Evolutionary conservation across 306 rosid species (phyloP).

Genomic region (Purshia tridentata): DNA sequence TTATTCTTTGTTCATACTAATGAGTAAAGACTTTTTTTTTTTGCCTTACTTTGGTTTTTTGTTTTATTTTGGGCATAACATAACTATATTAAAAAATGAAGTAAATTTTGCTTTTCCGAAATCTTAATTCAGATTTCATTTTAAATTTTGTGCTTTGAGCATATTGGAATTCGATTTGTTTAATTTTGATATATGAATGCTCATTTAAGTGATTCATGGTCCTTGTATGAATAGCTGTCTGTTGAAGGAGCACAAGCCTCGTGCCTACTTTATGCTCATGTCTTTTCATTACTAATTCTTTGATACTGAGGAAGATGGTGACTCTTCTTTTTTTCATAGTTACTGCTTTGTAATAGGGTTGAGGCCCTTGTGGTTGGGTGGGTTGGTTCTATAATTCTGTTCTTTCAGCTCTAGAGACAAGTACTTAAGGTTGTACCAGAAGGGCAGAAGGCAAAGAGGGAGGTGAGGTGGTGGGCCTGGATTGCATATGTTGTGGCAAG

Average conservation of each 20-base stretch:
- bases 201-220: not conserved
- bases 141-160: not conserved
- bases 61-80: too few species aligned
- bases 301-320: not conserved
- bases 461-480: constrained; percentile 14
- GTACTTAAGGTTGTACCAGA: not conserved
- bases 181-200: not conserved
- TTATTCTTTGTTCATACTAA: too few species aligned
- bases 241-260: not conserved
- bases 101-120: not conserved
- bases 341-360: not conserved
- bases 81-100: too few species aligned
- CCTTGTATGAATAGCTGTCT: not conserved
- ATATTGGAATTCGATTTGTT: not conserved
- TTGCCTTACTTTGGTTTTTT: too few species aligned
- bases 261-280: not conserved
- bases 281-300: not conserved
- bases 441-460: too few species aligned
- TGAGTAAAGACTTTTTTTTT: too few species aligned
- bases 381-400: too few species aligned
- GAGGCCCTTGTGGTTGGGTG: too few species aligned
- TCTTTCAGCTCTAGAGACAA: too few species aligned
- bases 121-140: not conserved
- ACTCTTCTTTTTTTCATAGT: not conserved
- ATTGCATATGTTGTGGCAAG: constrained; percentile 13